A percentile compares a stretch with the other conserved stretches of the same genome.
Evolutionary conservation across 1,139 yeast genomes (phyloP).

Genomic region (Cylindricascospora bacillispora): DNA sequence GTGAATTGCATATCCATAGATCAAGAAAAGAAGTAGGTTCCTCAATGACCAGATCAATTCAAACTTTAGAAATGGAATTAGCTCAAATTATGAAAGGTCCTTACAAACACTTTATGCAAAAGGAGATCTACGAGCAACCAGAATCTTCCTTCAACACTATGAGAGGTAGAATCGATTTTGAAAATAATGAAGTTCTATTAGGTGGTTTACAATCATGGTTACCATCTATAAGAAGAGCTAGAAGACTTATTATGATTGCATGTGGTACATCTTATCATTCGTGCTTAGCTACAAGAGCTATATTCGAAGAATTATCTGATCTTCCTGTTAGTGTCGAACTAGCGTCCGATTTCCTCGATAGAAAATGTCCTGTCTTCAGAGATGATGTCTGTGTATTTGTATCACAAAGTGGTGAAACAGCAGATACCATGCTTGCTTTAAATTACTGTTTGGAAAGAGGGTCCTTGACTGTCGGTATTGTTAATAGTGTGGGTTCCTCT

Average conservation of each 20-base stretch:
- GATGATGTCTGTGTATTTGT: conserved; percentile 97
- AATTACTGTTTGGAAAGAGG: conserved; percentile 96
- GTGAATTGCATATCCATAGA: conserved; percentile 96
- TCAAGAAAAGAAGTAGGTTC: conserved; percentile 86
- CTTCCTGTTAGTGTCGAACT: conserved; percentile 93
- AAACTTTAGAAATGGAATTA: conserved; percentile 92
- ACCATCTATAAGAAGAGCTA: conserved; percentile 83
- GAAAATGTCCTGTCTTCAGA: conserved; percentile 91
- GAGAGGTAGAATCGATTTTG: conserved; percentile 98
- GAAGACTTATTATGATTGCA: conserved; percentile 96
- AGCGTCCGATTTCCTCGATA: conserved; percentile 94
- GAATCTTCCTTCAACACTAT: conserved; percentile 96
- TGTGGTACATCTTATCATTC: conserved; percentile 99
- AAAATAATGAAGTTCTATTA: conserved; percentile 57
- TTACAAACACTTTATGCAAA: conserved; percentile 94
- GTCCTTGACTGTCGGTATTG: conserved; percentile 94
- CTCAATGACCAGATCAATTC: conserved; percentile 87
- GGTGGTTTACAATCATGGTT: conserved; percentile 86
- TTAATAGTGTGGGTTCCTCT: conserved; percentile 87
- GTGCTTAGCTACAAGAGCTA: conserved; percentile 91
- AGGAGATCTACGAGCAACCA: conserved; percentile 97
- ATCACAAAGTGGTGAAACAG: conserved; percentile 98
- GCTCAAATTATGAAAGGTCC: conserved; percentile 98
- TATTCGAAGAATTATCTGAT: conserved; percentile 92
- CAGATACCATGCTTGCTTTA: conserved; percentile 93